Evolutionary conservation across 2,329 filamentous ascomycete species (phyloP), one percentile per base, ranked within the genome.

Genomic region (Conoideocrella luteorostrata): DNA sequence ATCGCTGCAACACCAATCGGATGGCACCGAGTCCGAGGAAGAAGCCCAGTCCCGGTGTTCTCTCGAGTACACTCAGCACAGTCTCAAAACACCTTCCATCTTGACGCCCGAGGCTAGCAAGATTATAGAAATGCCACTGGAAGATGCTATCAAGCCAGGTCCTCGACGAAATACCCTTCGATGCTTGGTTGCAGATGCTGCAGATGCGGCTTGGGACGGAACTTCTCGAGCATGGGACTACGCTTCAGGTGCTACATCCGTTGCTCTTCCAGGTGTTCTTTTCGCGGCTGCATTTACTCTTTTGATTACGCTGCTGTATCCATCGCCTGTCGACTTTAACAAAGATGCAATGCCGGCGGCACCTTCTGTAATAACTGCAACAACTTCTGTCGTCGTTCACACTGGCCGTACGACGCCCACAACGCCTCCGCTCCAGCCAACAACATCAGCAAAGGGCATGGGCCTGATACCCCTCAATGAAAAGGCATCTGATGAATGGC

Each of bases 61-160:
- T 18, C 65, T 75, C 21, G 63, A 68, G 43, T 76, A 77, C 49
- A 69, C 71, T 18, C 70, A 74, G 37, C 62, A 74, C 52, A 68
- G 65, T 42, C 66, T 75, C 33, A 61, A 61, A 38, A 69, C 61
- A 28, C 71, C 71, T 4, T 69, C 67, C 21, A 59, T 67, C 21
- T 51, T 54, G n/a, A 62, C 63, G 4, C 62, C 63, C 10, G 63
- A 66, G 35, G 57, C 56, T 18, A 63, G 56, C 45, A 52, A 55
- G 38, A 51, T 60, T 23, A 45, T 60, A 34, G 55, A 56, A 39
- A 47, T 41, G 26, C 24, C 49, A 24, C 7, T 22, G 5, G 33
- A 18, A 20, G 38, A n/a, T 20, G 29, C 39, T 50, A 52, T 23
- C 32, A 40, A 18, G 13, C 2, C 21, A 20, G 41, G 48, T 28